These are phyloP conservation scores for Typha latifolia DNA, from an alignment of 176 grass and related monocot species.

Conservation along the genomic window DNA sequence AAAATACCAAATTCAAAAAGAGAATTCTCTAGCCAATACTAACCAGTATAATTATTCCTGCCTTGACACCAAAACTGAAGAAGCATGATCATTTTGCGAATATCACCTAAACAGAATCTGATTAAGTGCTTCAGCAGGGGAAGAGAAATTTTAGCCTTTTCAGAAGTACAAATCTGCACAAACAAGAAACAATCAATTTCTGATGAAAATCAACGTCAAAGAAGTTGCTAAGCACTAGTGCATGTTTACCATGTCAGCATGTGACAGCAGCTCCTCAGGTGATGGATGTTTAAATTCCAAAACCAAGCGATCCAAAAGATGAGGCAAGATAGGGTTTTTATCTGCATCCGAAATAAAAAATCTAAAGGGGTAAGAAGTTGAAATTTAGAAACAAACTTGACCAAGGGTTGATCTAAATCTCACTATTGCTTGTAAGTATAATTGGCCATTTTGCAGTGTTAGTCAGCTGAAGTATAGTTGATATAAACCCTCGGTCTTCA, in stretches of 20 bases:
- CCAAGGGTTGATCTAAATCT: constrained; percentile 16
- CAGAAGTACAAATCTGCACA: constrained; percentile 69
- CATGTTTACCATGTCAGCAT: constrained; percentile 53
- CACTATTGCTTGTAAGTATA: constrained; percentile 95
- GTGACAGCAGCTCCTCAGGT: constrained; percentile 62
- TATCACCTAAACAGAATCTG: constrained; percentile 60
- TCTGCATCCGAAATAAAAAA: constrained; percentile 33
- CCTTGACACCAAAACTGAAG: constrained; percentile 97
- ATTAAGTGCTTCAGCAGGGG: constrained; percentile 49
- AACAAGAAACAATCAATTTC: constrained; percentile 24
- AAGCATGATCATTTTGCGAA: constrained; percentile 66
- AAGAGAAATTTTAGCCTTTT: constrained; percentile 43
- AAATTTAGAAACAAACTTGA: constrained; percentile 4
- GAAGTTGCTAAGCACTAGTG: not conserved
- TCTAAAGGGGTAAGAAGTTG: not conserved
- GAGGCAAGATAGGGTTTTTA: constrained; percentile 69
- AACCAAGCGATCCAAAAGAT: constrained; percentile 51
- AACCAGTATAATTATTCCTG: constrained; percentile 35
- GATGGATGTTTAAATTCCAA: constrained; percentile 77
- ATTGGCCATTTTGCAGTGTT: constrained; percentile 85
- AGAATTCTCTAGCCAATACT: constrained; percentile 3
- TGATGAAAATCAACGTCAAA: not conserved
- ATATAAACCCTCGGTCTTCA: constrained; percentile 85
- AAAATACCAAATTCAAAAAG: not conserved
- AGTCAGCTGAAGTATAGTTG: constrained; percentile 67